A percentile compares a stretch with the other conserved stretches of the same genome.
These are phyloP conservation scores for Parachlorella kessleri DNA, from an alignment of 139 green algal species.

Conservation along the genomic window DNA sequence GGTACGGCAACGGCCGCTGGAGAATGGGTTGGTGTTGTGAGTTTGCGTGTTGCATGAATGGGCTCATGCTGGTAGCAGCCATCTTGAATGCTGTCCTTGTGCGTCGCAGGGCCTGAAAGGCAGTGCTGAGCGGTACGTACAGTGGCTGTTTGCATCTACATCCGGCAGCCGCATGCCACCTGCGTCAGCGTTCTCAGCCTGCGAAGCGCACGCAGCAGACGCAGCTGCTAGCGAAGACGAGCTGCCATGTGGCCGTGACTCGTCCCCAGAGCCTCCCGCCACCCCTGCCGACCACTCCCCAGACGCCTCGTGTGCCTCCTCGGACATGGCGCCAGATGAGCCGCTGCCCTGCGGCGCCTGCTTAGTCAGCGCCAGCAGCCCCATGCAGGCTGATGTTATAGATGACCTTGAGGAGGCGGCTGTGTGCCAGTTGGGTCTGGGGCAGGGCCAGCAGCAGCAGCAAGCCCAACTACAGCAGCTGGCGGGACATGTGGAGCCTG, in stretches of 20 bases:
- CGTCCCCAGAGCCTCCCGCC: not conserved
- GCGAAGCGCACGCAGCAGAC: not conserved
- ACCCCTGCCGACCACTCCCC: constrained; percentile 21
- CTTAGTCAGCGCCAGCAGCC: no score
- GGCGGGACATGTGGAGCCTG: no score
- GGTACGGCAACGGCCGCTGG: no score
- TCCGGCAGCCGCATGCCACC: constrained; percentile 58
- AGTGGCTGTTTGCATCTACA: constrained; percentile 62
- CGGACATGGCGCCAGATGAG: no score
- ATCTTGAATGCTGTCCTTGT: no score
- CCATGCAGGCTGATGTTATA: no score
- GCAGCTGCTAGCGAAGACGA: not conserved
- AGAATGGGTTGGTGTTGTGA: no score
- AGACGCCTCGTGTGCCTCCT: constrained; percentile 16
- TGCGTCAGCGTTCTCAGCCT: not conserved
- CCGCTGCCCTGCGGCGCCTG: no score
- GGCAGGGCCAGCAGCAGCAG: not conserved
- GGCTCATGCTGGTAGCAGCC: no score
- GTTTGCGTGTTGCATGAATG: no score
- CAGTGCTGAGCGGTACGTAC: constrained; percentile 55
- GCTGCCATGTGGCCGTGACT: not conserved
- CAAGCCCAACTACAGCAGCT: constrained; percentile 15
- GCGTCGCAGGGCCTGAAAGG: constrained; percentile 27
- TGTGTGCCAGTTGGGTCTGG: not conserved
- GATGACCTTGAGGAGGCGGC: not conserved